Percentiles rank a stretch among this genome's conserved stretches.
Evolutionary conservation across 257 asterid genomes (phyloP).

Genomic region (Solanum boliviense): DNA sequence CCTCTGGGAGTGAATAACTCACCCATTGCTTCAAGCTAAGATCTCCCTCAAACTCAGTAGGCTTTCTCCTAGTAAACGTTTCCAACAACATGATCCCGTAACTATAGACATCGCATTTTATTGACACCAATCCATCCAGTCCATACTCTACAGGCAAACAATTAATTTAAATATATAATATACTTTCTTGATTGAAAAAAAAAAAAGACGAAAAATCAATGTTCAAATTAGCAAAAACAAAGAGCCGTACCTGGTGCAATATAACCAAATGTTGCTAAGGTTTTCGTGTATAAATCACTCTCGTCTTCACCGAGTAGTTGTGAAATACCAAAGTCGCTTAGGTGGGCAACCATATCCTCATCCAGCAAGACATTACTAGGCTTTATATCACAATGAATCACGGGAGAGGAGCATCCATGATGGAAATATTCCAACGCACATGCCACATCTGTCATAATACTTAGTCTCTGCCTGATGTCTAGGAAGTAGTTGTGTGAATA

Average conservation of each 20-base stretch:
- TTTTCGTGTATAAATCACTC: not conserved
- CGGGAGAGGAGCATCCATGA: fast-evolving
- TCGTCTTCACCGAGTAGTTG: not conserved
- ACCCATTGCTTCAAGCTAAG: not conserved
- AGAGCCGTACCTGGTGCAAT: not conserved
- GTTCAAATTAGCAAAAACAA: too few relatives aligned
- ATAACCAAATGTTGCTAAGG: not conserved
- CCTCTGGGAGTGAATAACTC: not conserved
- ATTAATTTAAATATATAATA: not conserved
- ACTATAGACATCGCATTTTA: not conserved
- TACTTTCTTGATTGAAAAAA: not conserved
- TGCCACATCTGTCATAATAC: not conserved
- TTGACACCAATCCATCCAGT: not conserved
- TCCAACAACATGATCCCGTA: not conserved
- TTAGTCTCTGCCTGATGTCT: not conserved
- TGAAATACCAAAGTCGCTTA: not conserved
- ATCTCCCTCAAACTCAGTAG: not conserved
- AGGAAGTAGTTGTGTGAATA: not conserved
- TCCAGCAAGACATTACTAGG: not conserved
- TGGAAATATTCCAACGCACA: not conserved
- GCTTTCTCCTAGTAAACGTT: not conserved
- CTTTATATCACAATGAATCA: not conserved
- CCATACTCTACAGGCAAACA: not conserved
- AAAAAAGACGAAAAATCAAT: not conserved
- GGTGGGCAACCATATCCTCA: not conserved